Evolutionary conservation across 148 eudicot genomes (phyloP), one percentile per base, ranked within the genome.

Genomic region (Rhododendron griersonianum): DNA sequence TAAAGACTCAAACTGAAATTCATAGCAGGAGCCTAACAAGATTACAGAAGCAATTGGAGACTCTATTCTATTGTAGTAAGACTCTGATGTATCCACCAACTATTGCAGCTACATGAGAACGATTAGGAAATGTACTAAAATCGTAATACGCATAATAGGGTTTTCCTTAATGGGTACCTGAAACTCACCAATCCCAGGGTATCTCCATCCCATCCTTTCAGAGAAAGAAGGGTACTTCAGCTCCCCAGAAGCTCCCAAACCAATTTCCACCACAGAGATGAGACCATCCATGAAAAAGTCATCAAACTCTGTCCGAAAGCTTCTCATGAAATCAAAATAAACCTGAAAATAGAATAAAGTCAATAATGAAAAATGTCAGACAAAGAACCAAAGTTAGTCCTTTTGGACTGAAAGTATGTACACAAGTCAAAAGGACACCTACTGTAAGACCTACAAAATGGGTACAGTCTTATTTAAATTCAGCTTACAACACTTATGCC

Each of bases 131-230:
- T 30, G 44, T 5, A 30, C n/a, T 69, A 50, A 73, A 18, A 84
- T 48, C n/a, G 8, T 55, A 6, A 76, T 9, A 59, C 28, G 53
- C 82, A 78, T 57, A 41, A 28, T 23, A 81, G 87, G 81, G 84
- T 82, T 86, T 86, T 78, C 85, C 87, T 39, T 71, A 87, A 48
- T 65, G 86, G 81, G 86, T 93, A 94, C 96, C 97, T 94, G 97
- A 85, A 93, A 94, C 90, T 94, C 97, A 91, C 96, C 97, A 88
- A 94, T 87, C 85, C 97, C 97, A 85, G 95, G 95, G 87, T 93
- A 93, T 87, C 88, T 90, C 94, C 95, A 94, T 67, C 95, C 94
- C 91, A 87, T 87, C 76, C 88, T 85, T 87, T 91, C 93, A 53
- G 93, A 89, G 87, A 86, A 92, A 28, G 98, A 91, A 74, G 98